Evolutionary conservation across 192 early-diverging fungal genomes (phyloP).

Genomic region (Coemansia sp.): DNA sequence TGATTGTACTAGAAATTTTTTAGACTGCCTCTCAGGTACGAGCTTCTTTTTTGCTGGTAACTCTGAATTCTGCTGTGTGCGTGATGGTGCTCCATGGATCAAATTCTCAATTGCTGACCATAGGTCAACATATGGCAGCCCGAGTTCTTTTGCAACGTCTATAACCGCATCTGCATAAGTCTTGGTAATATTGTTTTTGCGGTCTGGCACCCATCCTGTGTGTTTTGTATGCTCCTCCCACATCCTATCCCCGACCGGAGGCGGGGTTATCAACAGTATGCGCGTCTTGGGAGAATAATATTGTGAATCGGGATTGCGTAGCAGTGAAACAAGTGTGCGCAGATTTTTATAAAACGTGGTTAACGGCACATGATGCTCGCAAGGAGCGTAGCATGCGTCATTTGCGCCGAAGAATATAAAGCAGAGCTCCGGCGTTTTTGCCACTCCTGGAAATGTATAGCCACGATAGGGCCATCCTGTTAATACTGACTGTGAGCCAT

Average conservation of each 20-base stretch:
- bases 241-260: conserved; percentile 60
- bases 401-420: conserved; percentile 82
- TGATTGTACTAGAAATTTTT: background rate
- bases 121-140: conserved; percentile 30
- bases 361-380: conserved; percentile 64
- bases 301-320: conserved; percentile 56
- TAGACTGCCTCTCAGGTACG: background rate
- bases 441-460: background rate
- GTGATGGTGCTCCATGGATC: background rate
- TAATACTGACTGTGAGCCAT: background rate
- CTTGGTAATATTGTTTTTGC: conserved; percentile 45
- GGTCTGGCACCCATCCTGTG: background rate
- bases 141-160: conserved; percentile 44
- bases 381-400: conserved; percentile 61
- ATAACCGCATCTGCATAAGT: conserved; percentile 56
- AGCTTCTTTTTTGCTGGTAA: background rate
- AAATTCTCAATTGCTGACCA: conserved; percentile 37
- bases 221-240: conserved; percentile 6
- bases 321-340: conserved; percentile 57
- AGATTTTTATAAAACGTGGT: conserved; percentile 61
- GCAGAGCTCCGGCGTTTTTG: conserved; percentile 12
- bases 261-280: conserved; percentile 72
- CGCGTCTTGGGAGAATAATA: conserved; percentile 61
- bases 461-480: background rate
- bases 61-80: background rate